Evolutionary conservation across 768 basidiomycete genomes (phyloP), one percentile per base, ranked within the genome.

Genomic region (Boletus rubropictus): DNA sequence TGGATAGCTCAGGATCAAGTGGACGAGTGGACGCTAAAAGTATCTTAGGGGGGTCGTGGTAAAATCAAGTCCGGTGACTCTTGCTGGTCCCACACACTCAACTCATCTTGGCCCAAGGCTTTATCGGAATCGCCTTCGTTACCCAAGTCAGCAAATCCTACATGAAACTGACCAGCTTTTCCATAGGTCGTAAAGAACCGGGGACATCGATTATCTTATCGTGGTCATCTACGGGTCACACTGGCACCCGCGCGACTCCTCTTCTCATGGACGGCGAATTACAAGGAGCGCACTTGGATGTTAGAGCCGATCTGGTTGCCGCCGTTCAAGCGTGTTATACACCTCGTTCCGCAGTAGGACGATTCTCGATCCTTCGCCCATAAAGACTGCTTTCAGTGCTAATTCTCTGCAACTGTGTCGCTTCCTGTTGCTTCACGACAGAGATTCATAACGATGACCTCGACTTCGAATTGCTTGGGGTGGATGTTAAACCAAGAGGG

Each of bases 401-500:
- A 18, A 28, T 14, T 9, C 25, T 22, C 14, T 18, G 2, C 7
- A 10, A 25, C 18, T 39, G 14, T 3, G 32, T 11, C 37, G 2
- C 22, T 33, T 27, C 40, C 20, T 15, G 14, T 51, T 22, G 0
- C 20, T 28, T 24, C 21, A 20, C 35, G 7, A 25, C 22, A 9
- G 4, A 5, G 5, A 27, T 46, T 3, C 3, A 27, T 35, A 7
- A 39, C 39, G 5, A 60, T 58, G 55, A 18, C 43, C 33, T 17
- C 53, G 11, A 43, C 44, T 21, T 7, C 21, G 14, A 53, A 44
- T 22, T 63, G 63, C 32, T 10, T 36, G 0, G 6, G 9, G 7
- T 39, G 35, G 50, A 54, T 54, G 56, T 10, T 18, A 4, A 64
- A 37, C 38, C 48, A 54, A 28, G 7, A 29, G 0, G 44, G 1